Evolutionary conservation across 164 flowering plant species (phyloP).

Genomic region (Annona cherimola): DNA sequence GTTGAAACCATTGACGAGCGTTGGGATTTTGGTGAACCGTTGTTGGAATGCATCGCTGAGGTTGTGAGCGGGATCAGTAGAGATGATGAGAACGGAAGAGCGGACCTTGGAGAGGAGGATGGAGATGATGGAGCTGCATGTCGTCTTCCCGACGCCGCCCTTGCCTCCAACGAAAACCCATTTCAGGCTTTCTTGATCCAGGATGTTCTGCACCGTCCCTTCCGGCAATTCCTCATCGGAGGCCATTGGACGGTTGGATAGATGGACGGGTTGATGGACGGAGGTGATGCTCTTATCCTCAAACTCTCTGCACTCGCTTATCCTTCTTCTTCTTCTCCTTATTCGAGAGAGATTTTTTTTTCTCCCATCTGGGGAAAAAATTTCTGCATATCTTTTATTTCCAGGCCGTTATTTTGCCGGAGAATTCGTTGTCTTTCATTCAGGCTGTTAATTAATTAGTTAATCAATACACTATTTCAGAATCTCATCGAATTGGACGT

Average conservation of each 20-base stretch:
- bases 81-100: constrained; percentile 76
- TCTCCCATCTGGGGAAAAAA: no score
- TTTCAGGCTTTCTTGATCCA: constrained; percentile 73
- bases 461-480: no score
- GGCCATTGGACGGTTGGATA: constrained; percentile 6
- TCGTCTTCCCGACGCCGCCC: constrained; percentile 97
- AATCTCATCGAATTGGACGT: no score
- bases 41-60: constrained; percentile 95
- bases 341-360: no score
- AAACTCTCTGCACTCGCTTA: no score
- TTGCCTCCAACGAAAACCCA: constrained; percentile 99
- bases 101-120: constrained; percentile 63
- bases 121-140: constrained; percentile 78
- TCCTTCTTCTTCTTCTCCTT: no score
- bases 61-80: constrained; percentile 95
- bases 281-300: neutral
- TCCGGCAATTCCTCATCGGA: constrained; percentile 42
- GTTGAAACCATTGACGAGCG: constrained; percentile 75
- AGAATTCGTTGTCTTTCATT: no score
- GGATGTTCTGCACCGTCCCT: constrained; percentile 62
- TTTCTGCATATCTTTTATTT: no score
- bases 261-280: no score
- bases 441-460: no score
- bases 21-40: constrained; percentile 73
- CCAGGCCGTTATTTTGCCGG: no score